phyloP scores from a whole-genome alignment of 305 asterid genomes.

The Solanum hybrid region DNA sequence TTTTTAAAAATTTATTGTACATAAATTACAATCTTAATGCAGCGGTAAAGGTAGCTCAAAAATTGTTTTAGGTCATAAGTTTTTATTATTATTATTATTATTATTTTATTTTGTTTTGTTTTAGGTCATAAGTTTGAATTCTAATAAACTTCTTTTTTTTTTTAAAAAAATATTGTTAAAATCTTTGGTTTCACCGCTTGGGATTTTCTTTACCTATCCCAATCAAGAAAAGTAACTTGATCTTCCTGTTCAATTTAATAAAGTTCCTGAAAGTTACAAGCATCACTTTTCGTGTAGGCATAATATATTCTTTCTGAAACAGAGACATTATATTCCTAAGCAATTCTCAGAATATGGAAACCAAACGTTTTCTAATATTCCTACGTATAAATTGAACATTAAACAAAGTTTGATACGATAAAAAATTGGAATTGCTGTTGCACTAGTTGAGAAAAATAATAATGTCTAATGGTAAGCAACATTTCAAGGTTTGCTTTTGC shows the following conservation, averaged over 20 bases:
- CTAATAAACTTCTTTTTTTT: background rate
- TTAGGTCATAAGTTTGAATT: background rate
- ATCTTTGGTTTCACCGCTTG: background rate
- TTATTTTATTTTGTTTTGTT: background rate
- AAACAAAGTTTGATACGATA: background rate
- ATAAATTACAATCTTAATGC: background rate
- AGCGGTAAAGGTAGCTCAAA: background rate
- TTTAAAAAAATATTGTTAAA: too few relatives aligned
- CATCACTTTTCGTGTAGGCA: conserved; percentile 5
- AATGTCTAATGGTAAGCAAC: conserved; percentile 5
- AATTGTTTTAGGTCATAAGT: background rate
- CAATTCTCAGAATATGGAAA: background rate
- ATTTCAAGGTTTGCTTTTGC: conserved; percentile 9
- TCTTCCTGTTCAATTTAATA: background rate
- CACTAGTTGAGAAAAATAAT: background rate
- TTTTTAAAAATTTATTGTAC: background rate
- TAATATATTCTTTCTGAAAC: background rate
- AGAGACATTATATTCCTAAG: background rate
- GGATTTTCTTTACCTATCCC: background rate
- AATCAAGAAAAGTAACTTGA: background rate
- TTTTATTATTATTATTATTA: too few relatives aligned
- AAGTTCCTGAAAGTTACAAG: background rate
- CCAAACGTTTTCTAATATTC: background rate
- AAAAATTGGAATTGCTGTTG: background rate
- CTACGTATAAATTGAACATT: background rate